Evolutionary conservation across 202 grass and related monocot species (phyloP).

Genomic region (Elaeis oleifera): DNA sequence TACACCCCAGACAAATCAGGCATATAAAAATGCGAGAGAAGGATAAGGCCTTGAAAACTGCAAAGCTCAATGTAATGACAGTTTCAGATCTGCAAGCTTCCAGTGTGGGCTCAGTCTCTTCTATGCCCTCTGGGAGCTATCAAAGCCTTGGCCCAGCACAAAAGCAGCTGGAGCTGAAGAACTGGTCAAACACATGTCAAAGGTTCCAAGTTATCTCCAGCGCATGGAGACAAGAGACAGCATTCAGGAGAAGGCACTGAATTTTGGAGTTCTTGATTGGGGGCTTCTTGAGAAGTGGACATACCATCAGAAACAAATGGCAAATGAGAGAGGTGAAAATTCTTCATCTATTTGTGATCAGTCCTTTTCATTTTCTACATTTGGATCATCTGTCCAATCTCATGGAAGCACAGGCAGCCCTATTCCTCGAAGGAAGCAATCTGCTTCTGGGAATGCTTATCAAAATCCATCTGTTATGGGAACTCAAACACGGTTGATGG

Average conservation of each 20-base stretch:
- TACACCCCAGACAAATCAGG: slow-evolving; percentile 17
- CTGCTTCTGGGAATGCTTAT: slow-evolving; percentile 29
- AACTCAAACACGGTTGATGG: slow-evolving; percentile 17
- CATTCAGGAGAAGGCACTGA: slow-evolving; percentile 79
- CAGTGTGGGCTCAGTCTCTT: slow-evolving; percentile 25
- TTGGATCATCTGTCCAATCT: slow-evolving; percentile 36
- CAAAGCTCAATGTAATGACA: slow-evolving; percentile 27
- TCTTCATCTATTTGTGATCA: slow-evolving; percentile 38
- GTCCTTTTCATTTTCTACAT: slow-evolving; percentile 32
- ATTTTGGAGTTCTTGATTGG: slow-evolving; percentile 96
- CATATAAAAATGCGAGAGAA: slow-evolving; percentile 62
- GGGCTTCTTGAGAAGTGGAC: slow-evolving; percentile 77
- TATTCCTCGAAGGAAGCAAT: slow-evolving; percentile 49
- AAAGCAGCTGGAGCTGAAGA: slow-evolving; percentile 52
- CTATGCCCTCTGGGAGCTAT: slow-evolving; percentile 38
- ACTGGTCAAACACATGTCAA: slow-evolving; percentile 90
- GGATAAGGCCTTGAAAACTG: slow-evolving; percentile 39
- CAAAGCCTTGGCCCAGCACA: slow-evolving; percentile 74
- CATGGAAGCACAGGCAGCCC: slow-evolving; percentile 46
- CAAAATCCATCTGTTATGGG: slow-evolving; percentile 27
- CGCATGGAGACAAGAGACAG: slow-evolving; percentile 26
- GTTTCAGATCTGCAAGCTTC: slow-evolving; percentile 21
- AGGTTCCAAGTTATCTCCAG: slow-evolving; percentile 87
- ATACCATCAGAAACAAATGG: slow-evolving; percentile 50
- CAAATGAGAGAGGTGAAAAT: slow-evolving; percentile 25